A percentile compares a stretch with the other conserved stretches of the same genome.
phyloP scores from a whole-genome alignment of 2,329 filamentous ascomycete genomes.

The Penicillium sp. region DNA sequence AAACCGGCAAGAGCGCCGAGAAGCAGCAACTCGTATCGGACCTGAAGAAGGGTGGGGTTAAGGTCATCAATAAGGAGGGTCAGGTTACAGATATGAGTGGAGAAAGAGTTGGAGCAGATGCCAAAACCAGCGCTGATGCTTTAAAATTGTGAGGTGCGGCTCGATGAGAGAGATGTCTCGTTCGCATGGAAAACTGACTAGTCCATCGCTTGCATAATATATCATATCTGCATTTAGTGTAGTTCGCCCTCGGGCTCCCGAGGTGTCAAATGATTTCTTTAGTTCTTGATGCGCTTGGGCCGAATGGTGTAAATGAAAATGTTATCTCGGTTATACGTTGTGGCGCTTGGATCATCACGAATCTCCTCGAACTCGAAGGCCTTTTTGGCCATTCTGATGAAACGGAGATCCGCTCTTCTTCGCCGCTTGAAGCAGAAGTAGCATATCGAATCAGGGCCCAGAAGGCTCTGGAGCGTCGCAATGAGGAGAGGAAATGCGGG shows the following conservation, averaged over 20 bases:
- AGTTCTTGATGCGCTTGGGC: slow-evolving; percentile 17
- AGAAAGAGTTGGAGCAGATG: slow-evolving; percentile 58
- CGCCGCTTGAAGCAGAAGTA: slow-evolving; percentile 96
- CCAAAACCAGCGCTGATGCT: slow-evolving; percentile 28
- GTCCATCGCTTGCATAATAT: slow-evolving; percentile 6
- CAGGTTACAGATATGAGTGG: slow-evolving; percentile 81
- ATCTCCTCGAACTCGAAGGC: slow-evolving; percentile 63
- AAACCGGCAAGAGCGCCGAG: slow-evolving; percentile 46
- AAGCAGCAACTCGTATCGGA: slow-evolving; percentile 61
- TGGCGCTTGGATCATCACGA: slow-evolving; percentile 51
- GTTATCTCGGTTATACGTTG: slow-evolving; percentile 37
- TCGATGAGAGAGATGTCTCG: neutral
- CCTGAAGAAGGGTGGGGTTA: slow-evolving; percentile 81
- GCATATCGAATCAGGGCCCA: slow-evolving; percentile 64
- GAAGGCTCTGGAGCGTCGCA: slow-evolving; percentile 70
- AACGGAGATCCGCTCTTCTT: slow-evolving; percentile 73
- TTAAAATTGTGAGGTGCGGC: slow-evolving; percentile 34
- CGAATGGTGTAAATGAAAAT: slow-evolving; percentile 41
- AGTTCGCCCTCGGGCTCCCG: neutral
- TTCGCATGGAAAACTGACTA: neutral
- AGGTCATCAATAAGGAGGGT: slow-evolving; percentile 87
- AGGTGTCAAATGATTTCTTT: neutral
- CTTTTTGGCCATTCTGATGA: slow-evolving; percentile 69
- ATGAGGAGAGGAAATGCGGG: slow-evolving; percentile 87
- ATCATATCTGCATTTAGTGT: neutral